Base-by-base conservation (phyloP, 345 rosid genomes). In the Boechera divaricarpa region DNA sequence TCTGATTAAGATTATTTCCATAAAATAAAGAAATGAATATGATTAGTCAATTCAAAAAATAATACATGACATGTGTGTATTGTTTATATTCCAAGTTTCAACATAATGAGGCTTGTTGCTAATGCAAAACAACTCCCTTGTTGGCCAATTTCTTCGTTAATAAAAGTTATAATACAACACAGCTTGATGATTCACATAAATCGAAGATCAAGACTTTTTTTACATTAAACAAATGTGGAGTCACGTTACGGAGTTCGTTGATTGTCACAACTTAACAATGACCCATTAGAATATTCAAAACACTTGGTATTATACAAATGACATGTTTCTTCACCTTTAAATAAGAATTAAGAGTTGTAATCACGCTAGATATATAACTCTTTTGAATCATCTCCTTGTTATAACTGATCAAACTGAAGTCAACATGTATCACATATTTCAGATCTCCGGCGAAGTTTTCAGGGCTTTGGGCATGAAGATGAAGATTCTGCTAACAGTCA, bases 211-310 rank as follows among this genome's bases (percentile, higher is more conserved):
- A 48, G 55, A 64, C 76, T 63, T 64, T 51, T 49, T 71, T 6
- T 48, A 6, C 24, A 64, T 71, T 71, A 47, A 63, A 64, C 48
- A 47, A 63, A 77, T 13, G 10, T 77, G 16, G 18, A 63, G 62
- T 77, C 77, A 63, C 81, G 81, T 57, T 71, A 56, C 29, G 61
- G 16, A 57, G 26, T 64, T 63, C 54, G 72, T 70, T 57, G 77
- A 77, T 77, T 10, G 55, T 31, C 55, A 71, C 81, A 77, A 56
- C 67, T 48, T 59, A 48, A 71, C 69, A 77, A 18, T 26, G 35
- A 32, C 71, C 9, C 38, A 57, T 64, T 63, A 54, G 7, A 77
- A 70, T 70, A 77, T 69, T 69, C 70, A 51, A 26, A n/a, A 35
- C 15, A 3, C 57, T 24, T 49, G 5, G 51, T 33, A 32, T 48